phyloP scores from a whole-genome alignment of 2,329 filamentous ascomycete genomes.

The Penicillium italicum region DNA sequence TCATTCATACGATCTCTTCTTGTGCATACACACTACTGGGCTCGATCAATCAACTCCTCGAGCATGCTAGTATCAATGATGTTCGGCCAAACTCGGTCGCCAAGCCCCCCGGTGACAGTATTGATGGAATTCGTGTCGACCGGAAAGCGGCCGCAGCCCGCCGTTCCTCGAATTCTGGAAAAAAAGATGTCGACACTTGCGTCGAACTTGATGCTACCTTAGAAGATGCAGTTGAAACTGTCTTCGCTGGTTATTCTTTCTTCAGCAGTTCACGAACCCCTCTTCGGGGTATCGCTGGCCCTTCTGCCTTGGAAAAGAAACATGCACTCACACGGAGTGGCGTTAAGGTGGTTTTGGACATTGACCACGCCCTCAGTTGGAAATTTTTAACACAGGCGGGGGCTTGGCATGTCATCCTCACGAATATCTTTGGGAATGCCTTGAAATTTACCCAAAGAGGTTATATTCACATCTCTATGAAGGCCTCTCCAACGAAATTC shows the following conservation, averaged over 20 bases:
- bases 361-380: conserved; percentile 6
- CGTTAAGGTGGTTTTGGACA: conserved; percentile 13
- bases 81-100: background rate
- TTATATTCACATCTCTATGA: conserved; percentile 9
- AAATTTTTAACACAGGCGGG: conserved; percentile 12
- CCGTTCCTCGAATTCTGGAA: background rate
- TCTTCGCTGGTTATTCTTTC: conserved; percentile 16
- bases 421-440: conserved; percentile 18
- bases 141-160: background rate
- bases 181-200: background rate
- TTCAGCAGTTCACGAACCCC: background rate
- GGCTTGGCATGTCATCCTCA: conserved; percentile 14
- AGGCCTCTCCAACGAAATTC: background rate
- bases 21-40: conserved; percentile 42
- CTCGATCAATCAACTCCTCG: conserved; percentile 36
- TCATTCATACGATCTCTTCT: conserved; percentile 32
- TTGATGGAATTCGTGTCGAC: background rate
- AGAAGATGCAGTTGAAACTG: conserved; percentile 15
- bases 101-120: background rate
- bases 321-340: background rate
- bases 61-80: conserved; percentile 25
- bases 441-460: conserved; percentile 16
- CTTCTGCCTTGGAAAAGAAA: background rate
- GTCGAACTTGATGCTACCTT: conserved; percentile 12
- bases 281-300: background rate